phyloP scores from a whole-genome alignment of 2,329 filamentous ascomycete genomes.

The Nigrospora sphaerica region DNA sequence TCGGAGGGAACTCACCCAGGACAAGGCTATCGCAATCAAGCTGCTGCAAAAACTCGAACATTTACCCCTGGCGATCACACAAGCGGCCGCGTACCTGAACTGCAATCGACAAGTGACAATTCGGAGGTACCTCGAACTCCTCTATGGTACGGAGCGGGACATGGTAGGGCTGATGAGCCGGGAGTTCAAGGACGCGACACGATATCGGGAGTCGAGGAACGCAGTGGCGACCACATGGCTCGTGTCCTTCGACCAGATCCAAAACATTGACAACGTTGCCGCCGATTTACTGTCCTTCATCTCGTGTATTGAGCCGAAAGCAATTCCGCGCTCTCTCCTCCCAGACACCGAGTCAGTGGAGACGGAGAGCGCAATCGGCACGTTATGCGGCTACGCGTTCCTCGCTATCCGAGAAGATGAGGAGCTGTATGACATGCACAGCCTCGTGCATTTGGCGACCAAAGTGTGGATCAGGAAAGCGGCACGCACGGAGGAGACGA shows the following conservation, averaged over 20 bases:
- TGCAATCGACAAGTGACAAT: constrained; percentile 2
- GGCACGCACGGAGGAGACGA: no score
- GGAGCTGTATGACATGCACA: no score
- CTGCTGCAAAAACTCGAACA: constrained; percentile 25
- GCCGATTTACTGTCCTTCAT: no score
- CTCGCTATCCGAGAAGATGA: no score
- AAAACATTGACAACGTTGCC: constrained; percentile 7
- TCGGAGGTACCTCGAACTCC: constrained; percentile 23
- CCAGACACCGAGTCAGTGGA: no score
- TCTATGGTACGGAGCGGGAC: constrained; percentile 21
- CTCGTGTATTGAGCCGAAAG: no score
- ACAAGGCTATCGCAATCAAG: constrained; percentile 5
- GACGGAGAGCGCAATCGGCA: no score
- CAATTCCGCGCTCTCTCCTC: no score
- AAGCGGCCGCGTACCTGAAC: constrained; percentile 35
- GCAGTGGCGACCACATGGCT: constrained; percentile 29
- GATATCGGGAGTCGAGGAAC: constrained; percentile 21
- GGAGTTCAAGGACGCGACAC: constrained; percentile 24
- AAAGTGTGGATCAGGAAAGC: no score
- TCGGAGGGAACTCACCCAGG: constrained; percentile 7
- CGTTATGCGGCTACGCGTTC: no score
- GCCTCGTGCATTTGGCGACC: no score
- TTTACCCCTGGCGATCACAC: constrained; percentile 33
- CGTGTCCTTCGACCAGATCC: constrained; percentile 31
- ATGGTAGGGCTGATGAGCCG: constrained; percentile 21